A percentile compares a stretch with the other conserved stretches of the same genome.
phyloP scores from a whole-genome alignment of 176 grass and related monocot genomes.

The Oryza glaberrima region DNA sequence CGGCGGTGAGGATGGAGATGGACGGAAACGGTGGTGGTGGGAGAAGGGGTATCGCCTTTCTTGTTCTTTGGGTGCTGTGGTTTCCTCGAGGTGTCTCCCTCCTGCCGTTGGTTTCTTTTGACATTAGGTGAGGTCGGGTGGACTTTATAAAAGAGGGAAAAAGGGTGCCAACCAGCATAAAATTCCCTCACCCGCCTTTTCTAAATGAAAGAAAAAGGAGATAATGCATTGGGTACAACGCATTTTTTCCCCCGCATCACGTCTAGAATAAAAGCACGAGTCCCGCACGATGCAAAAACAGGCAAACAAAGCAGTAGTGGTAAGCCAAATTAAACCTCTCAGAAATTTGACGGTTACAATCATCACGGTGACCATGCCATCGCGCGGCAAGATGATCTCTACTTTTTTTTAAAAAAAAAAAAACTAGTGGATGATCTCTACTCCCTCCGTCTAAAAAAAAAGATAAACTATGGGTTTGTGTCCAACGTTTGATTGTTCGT shows the following conservation, averaged over 20 bases:
- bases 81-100: slow-evolving; percentile 12
- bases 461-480: no score
- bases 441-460: no score
- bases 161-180: slow-evolving; percentile 29
- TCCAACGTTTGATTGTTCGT: no score
- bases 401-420: no score
- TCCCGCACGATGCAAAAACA: background rate
- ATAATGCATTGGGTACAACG: slow-evolving; percentile 32
- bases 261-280: slow-evolving; percentile 1
- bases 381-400: background rate
- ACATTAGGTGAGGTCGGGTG: slow-evolving; percentile 38
- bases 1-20: background rate
- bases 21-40: background rate
- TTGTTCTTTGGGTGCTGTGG: slow-evolving; percentile 28
- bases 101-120: slow-evolving; percentile 34
- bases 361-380: slow-evolving; percentile 5
- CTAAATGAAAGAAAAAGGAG: background rate
- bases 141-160: slow-evolving; percentile 44
- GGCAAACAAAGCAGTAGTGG: background rate
- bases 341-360: background rate
- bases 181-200: slow-evolving; percentile 25
- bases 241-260: slow-evolving; percentile 5
- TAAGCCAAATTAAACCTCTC: background rate
- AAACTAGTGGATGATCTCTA: no score
- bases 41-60: background rate